Conservation (phyloP, 495 filamentous ascomycete genomes). For the Chaetomium cochliodes region DNA sequence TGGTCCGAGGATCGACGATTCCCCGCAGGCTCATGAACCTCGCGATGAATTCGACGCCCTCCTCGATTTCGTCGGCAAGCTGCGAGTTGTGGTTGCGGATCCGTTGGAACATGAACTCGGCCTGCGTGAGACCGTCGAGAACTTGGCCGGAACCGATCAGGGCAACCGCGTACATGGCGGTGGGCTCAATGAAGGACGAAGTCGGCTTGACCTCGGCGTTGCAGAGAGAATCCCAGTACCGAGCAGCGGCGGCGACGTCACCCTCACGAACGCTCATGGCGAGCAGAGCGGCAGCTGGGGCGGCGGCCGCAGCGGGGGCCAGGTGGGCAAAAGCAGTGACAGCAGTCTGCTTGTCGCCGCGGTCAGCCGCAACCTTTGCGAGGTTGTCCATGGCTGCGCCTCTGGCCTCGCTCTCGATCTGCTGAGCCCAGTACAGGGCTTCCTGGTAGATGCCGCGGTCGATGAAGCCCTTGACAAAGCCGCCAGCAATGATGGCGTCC, state of each 20-base stretch:
- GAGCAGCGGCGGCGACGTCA: slow-evolving; percentile 69
- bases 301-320: slow-evolving; percentile 51
- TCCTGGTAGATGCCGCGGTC: slow-evolving; percentile 61
- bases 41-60: slow-evolving; percentile 77
- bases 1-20: slow-evolving; percentile 47
- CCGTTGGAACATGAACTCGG: slow-evolving; percentile 77
- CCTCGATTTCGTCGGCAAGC: slow-evolving; percentile 76
- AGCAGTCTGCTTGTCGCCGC: slow-evolving; percentile 67
- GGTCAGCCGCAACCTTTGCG: slow-evolving; percentile 68
- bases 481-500: slow-evolving; percentile 66
- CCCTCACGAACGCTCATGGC: slow-evolving; percentile 80
- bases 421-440: slow-evolving; percentile 64
- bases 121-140: slow-evolving; percentile 69
- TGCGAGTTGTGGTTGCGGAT: slow-evolving; percentile 61
- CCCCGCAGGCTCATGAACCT: slow-evolving; percentile 65
- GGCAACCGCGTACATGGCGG: slow-evolving; percentile 80
- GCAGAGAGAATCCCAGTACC: slow-evolving; percentile 72
- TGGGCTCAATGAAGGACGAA: slow-evolving; percentile 74
- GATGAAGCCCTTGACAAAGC: slow-evolving; percentile 71
- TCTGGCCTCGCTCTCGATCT: slow-evolving; percentile 41
- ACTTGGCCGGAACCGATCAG: slow-evolving; percentile 77
- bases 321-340: slow-evolving; percentile 62
- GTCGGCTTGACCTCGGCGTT: slow-evolving; percentile 56
- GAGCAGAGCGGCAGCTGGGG: slow-evolving; percentile 76
- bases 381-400: slow-evolving; percentile 45